Conservation (phyloP, 768 basidiomycete genomes). For the Tricholoma flavovirens region DNA sequence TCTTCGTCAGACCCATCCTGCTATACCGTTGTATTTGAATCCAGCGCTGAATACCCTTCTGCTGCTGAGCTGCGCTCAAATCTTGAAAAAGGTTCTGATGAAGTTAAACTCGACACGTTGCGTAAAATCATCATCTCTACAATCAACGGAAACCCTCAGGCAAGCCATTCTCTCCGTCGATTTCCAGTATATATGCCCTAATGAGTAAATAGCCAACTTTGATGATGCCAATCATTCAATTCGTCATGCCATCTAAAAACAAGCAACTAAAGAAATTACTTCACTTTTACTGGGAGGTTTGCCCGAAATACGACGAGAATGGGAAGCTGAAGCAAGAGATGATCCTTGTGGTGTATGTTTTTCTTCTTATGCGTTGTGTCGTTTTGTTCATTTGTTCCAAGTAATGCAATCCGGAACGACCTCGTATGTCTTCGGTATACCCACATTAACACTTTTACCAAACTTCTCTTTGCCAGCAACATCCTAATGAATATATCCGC, state of each 20-base stretch:
- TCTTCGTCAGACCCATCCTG: slow-evolving; percentile 57
- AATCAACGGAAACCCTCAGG: slow-evolving; percentile 92
- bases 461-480: slow-evolving; percentile 59
- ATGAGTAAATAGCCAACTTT: slow-evolving; percentile 59
- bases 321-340: slow-evolving; percentile 99
- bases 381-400: slow-evolving; percentile 24
- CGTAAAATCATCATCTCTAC: slow-evolving; percentile 90
- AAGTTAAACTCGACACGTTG: slow-evolving; percentile 94
- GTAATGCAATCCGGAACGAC: slow-evolving; percentile 97
- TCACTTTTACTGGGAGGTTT: slow-evolving; percentile 96
- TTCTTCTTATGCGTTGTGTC: background rate
- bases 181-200: background rate
- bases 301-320: slow-evolving; percentile 94
- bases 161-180: slow-evolving; percentile 27
- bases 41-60: slow-evolving; percentile 68
- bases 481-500: slow-evolving; percentile 98
- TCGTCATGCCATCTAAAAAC: slow-evolving; percentile 89
- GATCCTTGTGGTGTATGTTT: slow-evolving; percentile 93
- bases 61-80: slow-evolving; percentile 74
- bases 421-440: slow-evolving; percentile 49
- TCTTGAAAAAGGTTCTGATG: slow-evolving; percentile 93
- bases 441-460: slow-evolving; percentile 1
- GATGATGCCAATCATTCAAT: slow-evolving; percentile 99
- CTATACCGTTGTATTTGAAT: slow-evolving; percentile 76
- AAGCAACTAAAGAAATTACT: slow-evolving; percentile 96